Evolutionary conservation across 2,329 filamentous ascomycete species (phyloP).

Genomic region (Karstenula rhodostoma): DNA sequence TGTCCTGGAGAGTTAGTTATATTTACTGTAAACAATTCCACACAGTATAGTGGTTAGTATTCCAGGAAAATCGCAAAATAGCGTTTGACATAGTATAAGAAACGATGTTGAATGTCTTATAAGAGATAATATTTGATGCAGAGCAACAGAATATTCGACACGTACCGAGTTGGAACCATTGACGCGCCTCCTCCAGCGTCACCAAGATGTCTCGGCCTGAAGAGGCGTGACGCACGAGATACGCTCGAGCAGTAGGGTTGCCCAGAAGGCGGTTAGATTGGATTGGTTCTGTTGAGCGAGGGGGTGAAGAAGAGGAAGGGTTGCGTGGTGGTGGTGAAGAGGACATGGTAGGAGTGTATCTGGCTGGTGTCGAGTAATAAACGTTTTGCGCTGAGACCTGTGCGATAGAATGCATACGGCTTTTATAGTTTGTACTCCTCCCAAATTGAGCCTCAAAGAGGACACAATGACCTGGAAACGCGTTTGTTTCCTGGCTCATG

Average conservation of each 20-base stretch:
- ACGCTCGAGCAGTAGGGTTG: constrained; percentile 10
- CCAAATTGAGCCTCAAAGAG: not conserved
- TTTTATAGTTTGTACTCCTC: not conserved
- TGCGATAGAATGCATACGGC: not conserved
- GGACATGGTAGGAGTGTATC: constrained; percentile 1
- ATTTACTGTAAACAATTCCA: too few relatives aligned
- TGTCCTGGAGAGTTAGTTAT: not conserved
- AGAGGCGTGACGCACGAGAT: constrained; percentile 2
- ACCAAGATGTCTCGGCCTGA: constrained; percentile 16
- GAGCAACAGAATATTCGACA: not conserved
- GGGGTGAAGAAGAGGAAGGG: not conserved
- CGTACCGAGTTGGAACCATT: constrained; percentile 13
- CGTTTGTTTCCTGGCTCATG: not conserved
- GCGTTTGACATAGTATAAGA: too few relatives aligned
- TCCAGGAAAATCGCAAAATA: too few relatives aligned
- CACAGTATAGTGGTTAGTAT: too few relatives aligned
- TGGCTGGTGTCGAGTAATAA: not conserved
- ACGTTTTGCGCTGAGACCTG: not conserved
- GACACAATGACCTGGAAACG: not conserved
- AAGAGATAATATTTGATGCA: too few relatives aligned
- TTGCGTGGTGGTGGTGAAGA: not conserved
- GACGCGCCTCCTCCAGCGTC: constrained; percentile 10
- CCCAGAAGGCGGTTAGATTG: constrained; percentile 7
- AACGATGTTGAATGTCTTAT: too few relatives aligned
- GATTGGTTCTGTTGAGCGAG: constrained; percentile 5